Percentiles rank a stretch among this genome's conserved stretches.
Conservation (phyloP, 345 rosid genomes). For the Salix purpurea region DNA sequence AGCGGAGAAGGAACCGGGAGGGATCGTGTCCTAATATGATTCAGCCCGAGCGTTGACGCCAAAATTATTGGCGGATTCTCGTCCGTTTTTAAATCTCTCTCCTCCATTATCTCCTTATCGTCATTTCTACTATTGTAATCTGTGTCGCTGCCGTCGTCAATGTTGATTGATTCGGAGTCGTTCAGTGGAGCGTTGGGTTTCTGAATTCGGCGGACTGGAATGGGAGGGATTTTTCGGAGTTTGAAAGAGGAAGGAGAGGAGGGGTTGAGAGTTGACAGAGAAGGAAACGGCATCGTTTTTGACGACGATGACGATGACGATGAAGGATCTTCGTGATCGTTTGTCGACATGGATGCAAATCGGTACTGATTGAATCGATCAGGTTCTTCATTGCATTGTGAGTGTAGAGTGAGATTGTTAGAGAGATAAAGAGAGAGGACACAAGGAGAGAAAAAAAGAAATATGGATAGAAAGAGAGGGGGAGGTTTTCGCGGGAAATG, state of each 20-base stretch:
- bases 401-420: conserved; percentile 1
- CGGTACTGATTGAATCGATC: background rate
- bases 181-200: background rate
- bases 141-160: conserved; percentile 12
- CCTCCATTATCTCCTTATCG: background rate
- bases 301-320: background rate
- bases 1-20: conserved; percentile 48
- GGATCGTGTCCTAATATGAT: conserved; percentile 74
- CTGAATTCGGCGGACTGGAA: conserved; percentile 34
- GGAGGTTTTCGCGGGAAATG: conserved; percentile 66
- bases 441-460: background rate
- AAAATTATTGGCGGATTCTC: conserved; percentile 38
- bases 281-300: conserved; percentile 10
- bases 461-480: background rate
- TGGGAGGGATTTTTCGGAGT: conserved; percentile 66
- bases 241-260: conserved; percentile 27
- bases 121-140: conserved; percentile 10
- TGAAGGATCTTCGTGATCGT: background rate
- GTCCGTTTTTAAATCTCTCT: background rate
- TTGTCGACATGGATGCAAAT: background rate
- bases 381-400: conserved; percentile 12
- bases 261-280: conserved; percentile 13
- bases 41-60: conserved; percentile 64
- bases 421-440: conserved; percentile 5
- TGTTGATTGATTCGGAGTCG: background rate